These are phyloP conservation scores for Wickerhamomyces canadensis DNA, from an alignment of 805 yeast species.

Conservation along the genomic window DNA sequence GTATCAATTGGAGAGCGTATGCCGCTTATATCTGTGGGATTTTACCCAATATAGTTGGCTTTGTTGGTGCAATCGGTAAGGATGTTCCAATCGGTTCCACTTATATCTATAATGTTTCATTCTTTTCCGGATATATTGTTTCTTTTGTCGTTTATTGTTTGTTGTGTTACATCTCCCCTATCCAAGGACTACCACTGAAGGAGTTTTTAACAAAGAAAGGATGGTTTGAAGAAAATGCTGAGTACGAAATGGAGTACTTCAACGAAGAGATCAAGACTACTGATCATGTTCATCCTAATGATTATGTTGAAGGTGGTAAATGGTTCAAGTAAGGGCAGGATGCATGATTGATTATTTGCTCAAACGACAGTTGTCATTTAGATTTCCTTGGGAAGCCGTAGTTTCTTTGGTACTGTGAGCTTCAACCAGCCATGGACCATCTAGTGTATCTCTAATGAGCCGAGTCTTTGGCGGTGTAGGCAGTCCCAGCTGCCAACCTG, in stretches of 20 bases:
- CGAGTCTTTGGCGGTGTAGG: too few relatives aligned
- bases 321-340: slow-evolving; percentile 2
- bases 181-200: slow-evolving; percentile 37
- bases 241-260: slow-evolving; percentile 13
- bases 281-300: slow-evolving; percentile 14
- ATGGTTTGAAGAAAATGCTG: slow-evolving; percentile 33
- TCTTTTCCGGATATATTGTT: slow-evolving; percentile 67
- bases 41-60: slow-evolving; percentile 80
- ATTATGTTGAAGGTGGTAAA: slow-evolving; percentile 10
- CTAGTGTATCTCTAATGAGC: too few relatives aligned
- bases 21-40: slow-evolving; percentile 78
- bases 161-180: slow-evolving; percentile 49
- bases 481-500: too few relatives aligned
- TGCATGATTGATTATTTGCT: too few relatives aligned
- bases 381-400: too few relatives aligned
- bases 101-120: slow-evolving; percentile 65
- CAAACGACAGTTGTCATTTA: too few relatives aligned
- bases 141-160: slow-evolving; percentile 51
- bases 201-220: slow-evolving; percentile 40
- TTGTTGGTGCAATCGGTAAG: slow-evolving; percentile 77
- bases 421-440: too few relatives aligned
- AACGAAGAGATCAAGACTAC: slow-evolving; percentile 7
- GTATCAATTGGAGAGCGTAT: slow-evolving; percentile 81
- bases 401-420: too few relatives aligned
- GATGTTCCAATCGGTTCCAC: slow-evolving; percentile 77